Percentiles rank a stretch among this genome's conserved stretches.
These are phyloP conservation scores for Paraphaeosphaeria minitans DNA, from an alignment of 2,329 filamentous ascomycete genomes.

Conservation along the genomic window DNA sequence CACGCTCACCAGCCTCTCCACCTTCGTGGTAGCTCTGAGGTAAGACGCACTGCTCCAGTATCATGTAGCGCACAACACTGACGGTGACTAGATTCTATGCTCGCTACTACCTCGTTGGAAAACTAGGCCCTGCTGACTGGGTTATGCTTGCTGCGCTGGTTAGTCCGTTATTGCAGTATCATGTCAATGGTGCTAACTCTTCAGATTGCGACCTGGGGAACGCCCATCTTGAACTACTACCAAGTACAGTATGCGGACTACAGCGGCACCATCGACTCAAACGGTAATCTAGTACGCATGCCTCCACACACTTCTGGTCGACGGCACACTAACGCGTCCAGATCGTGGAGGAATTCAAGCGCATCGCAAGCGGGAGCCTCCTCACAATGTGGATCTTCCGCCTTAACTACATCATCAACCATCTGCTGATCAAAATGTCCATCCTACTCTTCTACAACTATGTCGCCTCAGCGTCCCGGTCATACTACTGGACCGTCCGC, in stretches of 20 bases:
- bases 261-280: constrained; percentile 7
- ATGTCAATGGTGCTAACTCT: constrained; percentile 15
- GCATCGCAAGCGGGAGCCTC: constrained; percentile 19
- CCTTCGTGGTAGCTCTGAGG: constrained; percentile 37
- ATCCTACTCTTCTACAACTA: constrained; percentile 42
- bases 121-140: constrained; percentile 36
- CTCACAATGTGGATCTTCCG: constrained; percentile 38
- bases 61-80: constrained; percentile 6
- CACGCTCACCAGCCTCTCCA: constrained; percentile 34
- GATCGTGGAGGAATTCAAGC: constrained; percentile 19
- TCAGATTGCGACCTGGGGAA: constrained; percentile 37
- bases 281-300: neutral
- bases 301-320: neutral
- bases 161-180: constrained; percentile 7
- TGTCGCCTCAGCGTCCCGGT: constrained; percentile 33
- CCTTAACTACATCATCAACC: constrained; percentile 34
- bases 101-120: constrained; percentile 33
- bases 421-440: constrained; percentile 39
- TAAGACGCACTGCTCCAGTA: constrained; percentile 9
- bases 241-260: constrained; percentile 33
- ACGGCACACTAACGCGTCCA: constrained; percentile 10
- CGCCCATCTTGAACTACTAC: constrained; percentile 34
- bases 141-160: constrained; percentile 37
- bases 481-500: constrained; percentile 31
- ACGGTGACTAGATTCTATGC: constrained; percentile 34